Percentiles rank a stretch among this genome's conserved stretches.
Conservation (phyloP, 495 filamentous ascomycete species). For the Aspergillus leporis region DNA sequence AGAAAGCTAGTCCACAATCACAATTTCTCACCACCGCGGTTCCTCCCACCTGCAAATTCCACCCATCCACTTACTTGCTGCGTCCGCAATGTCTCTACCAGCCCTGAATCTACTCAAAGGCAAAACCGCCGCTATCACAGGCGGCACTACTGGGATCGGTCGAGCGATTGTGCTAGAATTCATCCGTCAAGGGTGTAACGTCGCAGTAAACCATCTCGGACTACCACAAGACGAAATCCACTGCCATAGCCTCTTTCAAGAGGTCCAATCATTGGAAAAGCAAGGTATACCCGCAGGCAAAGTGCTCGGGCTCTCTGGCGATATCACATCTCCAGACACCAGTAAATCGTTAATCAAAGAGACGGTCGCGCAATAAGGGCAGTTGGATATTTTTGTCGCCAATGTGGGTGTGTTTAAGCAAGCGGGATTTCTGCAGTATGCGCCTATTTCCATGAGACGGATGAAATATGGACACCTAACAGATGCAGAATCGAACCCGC, state of each 20-base stretch:
- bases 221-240: constrained; percentile 47
- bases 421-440: constrained; percentile 66
- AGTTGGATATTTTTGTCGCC: constrained; percentile 73
- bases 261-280: constrained; percentile 31
- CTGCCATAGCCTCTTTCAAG: constrained; percentile 51
- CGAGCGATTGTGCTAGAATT: constrained; percentile 68
- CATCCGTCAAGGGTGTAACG: constrained; percentile 57
- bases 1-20: too few species aligned
- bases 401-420: constrained; percentile 86
- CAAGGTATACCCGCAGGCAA: constrained; percentile 50
- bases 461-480: constrained; percentile 5
- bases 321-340: constrained; percentile 59
- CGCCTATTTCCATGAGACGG: neutral
- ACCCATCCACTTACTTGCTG: neutral
- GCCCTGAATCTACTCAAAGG: constrained; percentile 44
- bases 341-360: constrained; percentile 50
- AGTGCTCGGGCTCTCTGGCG: constrained; percentile 58
- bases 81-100: constrained; percentile 8
- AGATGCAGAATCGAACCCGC: constrained; percentile 33
- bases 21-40: neutral
- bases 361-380: constrained; percentile 54
- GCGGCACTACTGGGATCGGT: constrained; percentile 70
- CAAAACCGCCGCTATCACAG: constrained; percentile 70
- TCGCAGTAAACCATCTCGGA: constrained; percentile 66
- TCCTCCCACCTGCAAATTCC: neutral